Base-by-base conservation (phyloP, 2,329 filamentous ascomycete species). In the Metarhizium robertsii region DNA sequence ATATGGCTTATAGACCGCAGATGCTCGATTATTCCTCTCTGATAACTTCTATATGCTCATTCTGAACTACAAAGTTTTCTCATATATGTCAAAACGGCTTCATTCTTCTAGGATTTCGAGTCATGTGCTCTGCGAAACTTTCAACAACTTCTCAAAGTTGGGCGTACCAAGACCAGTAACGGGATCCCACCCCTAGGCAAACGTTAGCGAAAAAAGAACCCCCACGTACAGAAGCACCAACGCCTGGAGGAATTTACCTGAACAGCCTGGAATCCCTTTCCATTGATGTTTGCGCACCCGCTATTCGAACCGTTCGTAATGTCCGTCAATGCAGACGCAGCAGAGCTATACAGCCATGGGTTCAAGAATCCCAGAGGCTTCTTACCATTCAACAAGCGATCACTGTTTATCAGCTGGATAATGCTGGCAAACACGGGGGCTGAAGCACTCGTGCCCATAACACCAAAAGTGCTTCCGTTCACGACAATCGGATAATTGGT, bases 301-400 rank as follows among this genome's bases (percentile, higher is more conserved):
- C 1, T 1, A 20, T 20, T 56, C 11, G 29, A 20, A 2, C 55
- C 55, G 2, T 14, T 6, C 13, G 13, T 43, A 16, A 56, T 52
- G 13, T 53, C 52, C 46, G 48, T 56, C 52, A 56, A 30, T 7
- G 47, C 52, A 36, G 47, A 25, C 16, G 40, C 40, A 14, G 42
- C 53, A 11, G 32, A 16, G 13, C 4, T 42, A 38, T 54, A 54
- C 34, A 54, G 47, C 53, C 53, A 54, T 2, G 55, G 55, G 36
- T 57, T 57, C 52, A 57, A 18, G 53, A 57, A 57, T 1, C 55
- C 55, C 16, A 55, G 25, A 3, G 55, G 52, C 49, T 52, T 49
- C 38, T 54, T 49, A 5, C 49, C 49, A 8, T 47, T 40, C 2
- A 13, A 20, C 34, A 57, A 40, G 3, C 52, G 55, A 38, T 54